These are phyloP conservation scores for Aspergillus caelatus DNA, from an alignment of 2,329 filamentous ascomycete genomes.

Conservation along the genomic window DNA sequence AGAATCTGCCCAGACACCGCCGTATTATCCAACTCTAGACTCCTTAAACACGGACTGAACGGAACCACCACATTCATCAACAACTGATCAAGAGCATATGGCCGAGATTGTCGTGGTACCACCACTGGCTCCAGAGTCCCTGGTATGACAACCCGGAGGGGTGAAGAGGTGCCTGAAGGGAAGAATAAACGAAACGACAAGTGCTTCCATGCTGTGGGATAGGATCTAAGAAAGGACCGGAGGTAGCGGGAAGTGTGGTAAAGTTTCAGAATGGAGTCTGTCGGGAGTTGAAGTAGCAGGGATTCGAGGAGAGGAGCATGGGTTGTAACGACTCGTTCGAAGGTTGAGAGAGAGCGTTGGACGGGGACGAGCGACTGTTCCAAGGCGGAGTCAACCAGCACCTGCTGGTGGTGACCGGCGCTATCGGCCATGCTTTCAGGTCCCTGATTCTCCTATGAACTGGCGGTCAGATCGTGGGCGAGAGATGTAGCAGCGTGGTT, in stretches of 20 bases:
- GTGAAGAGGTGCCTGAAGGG: conserved; percentile 39
- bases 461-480: conserved; percentile 15
- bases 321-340: conserved; percentile 59
- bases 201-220: conserved; percentile 63
- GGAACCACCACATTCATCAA: conserved; percentile 59
- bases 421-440: conserved; percentile 13
- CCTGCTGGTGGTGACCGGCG: conserved; percentile 19
- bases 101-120: conserved; percentile 54
- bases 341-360: conserved; percentile 45
- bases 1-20: conserved; percentile 61
- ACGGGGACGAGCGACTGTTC: conserved; percentile 24
- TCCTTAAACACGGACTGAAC: conserved; percentile 59
- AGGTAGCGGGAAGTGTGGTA: conserved; percentile 62
- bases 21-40: conserved; percentile 63
- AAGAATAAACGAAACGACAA: conserved; percentile 59
- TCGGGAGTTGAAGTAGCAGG: conserved; percentile 60
- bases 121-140: conserved; percentile 35
- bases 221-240: conserved; percentile 56
- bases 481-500: conserved; percentile 17
- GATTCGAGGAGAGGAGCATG: conserved; percentile 63
- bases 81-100: conserved; percentile 61
- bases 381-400: conserved; percentile 29
- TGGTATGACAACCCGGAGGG: conserved; percentile 36
- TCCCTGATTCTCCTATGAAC: conserved; percentile 12
- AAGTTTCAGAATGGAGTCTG: conserved; percentile 58